phyloP scores from a whole-genome alignment of 257 asterid genomes.

The Asclepias syriaca region DNA sequence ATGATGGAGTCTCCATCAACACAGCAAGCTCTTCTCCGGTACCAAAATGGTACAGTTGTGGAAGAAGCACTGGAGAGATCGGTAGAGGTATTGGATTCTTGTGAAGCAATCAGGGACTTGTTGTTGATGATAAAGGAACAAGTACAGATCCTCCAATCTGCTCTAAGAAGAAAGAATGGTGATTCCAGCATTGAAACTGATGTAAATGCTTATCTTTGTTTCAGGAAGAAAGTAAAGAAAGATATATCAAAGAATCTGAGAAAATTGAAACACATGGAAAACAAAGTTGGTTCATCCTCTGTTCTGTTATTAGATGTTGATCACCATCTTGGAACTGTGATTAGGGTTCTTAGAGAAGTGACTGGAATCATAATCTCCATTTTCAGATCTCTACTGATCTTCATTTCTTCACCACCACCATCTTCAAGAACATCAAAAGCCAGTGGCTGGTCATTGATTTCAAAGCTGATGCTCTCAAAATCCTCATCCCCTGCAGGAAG shows the following conservation, averaged over 20 bases:
- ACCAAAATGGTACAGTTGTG: conserved; percentile 25
- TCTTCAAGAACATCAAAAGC: conserved; percentile 26
- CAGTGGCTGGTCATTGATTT: conserved; percentile 32
- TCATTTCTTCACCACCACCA: conserved; percentile 40
- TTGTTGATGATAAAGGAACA: conserved; percentile 34
- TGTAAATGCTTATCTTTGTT: conserved; percentile 27
- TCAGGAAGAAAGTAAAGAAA: conserved; percentile 50
- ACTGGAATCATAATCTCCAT: conserved; percentile 21
- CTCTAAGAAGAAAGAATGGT: conserved; percentile 52
- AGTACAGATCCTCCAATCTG: conserved; percentile 55
- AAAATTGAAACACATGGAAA: conserved; percentile 43
- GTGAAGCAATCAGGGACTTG: conserved; percentile 41
- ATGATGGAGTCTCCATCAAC: conserved; percentile 21
- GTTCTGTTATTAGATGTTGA: conserved; percentile 13
- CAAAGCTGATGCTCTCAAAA: conserved; percentile 35
- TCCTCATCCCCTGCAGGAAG: not conserved
- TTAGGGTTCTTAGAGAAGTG: conserved; percentile 30
- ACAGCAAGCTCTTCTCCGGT: conserved; percentile 22
- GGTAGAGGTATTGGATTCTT: conserved; percentile 54
- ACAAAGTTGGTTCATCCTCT: conserved; percentile 12
- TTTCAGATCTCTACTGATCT: conserved; percentile 35
- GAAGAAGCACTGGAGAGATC: conserved; percentile 44
- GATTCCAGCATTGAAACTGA: conserved; percentile 34
- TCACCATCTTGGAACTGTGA: conserved; percentile 12
- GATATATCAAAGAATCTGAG: conserved; percentile 39